These are phyloP conservation scores for Aspergillus mulundensis DNA, from an alignment of 495 filamentous ascomycete species.

Conservation along the genomic window DNA sequence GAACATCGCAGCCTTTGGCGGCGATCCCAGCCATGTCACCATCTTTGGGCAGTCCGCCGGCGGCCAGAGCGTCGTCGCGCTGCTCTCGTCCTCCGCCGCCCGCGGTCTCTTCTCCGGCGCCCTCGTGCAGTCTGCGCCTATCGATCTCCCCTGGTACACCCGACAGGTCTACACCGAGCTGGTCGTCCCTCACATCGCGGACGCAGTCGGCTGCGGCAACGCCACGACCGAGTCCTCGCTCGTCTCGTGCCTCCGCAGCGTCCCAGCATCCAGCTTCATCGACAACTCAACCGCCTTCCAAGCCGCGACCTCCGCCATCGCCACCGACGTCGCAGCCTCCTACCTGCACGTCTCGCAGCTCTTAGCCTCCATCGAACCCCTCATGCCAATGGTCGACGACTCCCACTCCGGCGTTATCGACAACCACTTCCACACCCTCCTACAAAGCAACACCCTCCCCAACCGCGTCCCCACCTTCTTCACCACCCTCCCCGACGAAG, in stretches of 20 bases:
- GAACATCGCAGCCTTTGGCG: slow-evolving; percentile 48
- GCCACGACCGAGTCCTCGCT: slow-evolving; percentile 15
- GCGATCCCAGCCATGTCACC: slow-evolving; percentile 45
- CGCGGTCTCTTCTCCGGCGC: slow-evolving; percentile 31
- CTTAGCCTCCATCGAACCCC: slow-evolving; percentile 24
- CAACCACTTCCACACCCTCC: slow-evolving; percentile 28
- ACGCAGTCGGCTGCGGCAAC: slow-evolving; percentile 25
- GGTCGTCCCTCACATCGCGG: slow-evolving; percentile 19
- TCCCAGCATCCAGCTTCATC: slow-evolving; percentile 23
- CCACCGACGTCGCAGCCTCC: slow-evolving; percentile 6
- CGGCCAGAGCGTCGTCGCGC: slow-evolving; percentile 50
- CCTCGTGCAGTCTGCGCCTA: slow-evolving; percentile 25
- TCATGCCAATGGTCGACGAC: slow-evolving; percentile 29
- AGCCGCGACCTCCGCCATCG: slow-evolving; percentile 4
- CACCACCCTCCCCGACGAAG: slow-evolving; percentile 26
- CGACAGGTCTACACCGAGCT: slow-evolving; percentile 21
- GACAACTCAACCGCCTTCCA: slow-evolving; percentile 23
- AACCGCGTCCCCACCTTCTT: slow-evolving; percentile 29
- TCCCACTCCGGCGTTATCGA: slow-evolving; percentile 24
- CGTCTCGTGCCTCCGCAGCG: slow-evolving; percentile 23
- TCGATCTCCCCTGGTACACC: slow-evolving; percentile 29
- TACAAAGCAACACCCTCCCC: slow-evolving; percentile 15
- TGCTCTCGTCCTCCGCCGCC: slow-evolving; percentile 37
- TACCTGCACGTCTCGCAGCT: slow-evolving; percentile 22
- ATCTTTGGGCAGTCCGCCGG: slow-evolving; percentile 53